Evolutionary conservation across 345 rosid genomes (phyloP).

Genomic region (Murraya paniculata): DNA sequence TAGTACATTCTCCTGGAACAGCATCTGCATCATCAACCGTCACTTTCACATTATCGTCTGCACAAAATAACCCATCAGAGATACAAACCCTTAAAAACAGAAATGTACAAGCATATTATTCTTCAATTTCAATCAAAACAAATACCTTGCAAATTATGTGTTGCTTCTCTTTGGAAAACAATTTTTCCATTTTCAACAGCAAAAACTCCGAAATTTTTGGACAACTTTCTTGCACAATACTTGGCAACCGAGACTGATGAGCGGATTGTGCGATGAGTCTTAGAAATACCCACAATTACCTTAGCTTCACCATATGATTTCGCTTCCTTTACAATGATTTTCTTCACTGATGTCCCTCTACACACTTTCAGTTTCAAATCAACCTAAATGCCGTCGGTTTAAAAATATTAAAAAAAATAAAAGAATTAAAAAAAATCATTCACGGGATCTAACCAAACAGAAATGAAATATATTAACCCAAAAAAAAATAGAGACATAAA

Average conservation of each 20-base stretch:
- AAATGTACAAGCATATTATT: not conserved
- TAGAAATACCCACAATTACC: slow-evolving; percentile 67
- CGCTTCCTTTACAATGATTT: slow-evolving; percentile 73
- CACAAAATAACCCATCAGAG: not conserved
- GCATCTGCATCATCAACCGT: slow-evolving; percentile 1
- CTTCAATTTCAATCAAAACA: not conserved
- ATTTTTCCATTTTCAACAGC: slow-evolving; percentile 81
- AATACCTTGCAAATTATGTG: slow-evolving; percentile 23
- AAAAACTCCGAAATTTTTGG: slow-evolving; percentile 51
- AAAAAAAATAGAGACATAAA: not conserved
- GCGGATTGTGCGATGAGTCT: slow-evolving; percentile 43
- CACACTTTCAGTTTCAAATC: slow-evolving; percentile 90
- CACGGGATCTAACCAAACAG: not conserved
- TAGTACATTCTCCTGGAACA: slow-evolving; percentile 2
- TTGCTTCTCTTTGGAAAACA: slow-evolving; percentile 51
- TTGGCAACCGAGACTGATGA: slow-evolving; percentile 72
- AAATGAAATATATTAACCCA: not conserved
- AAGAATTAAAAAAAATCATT: not conserved
- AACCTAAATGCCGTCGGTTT: slow-evolving; percentile 39
- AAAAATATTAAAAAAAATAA: too few species aligned
- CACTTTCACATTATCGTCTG: slow-evolving; percentile 10
- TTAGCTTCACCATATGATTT: slow-evolving; percentile 53
- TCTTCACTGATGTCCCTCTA: slow-evolving; percentile 65
- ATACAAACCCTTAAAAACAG: not conserved
- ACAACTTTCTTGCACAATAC: slow-evolving; percentile 72